Percentiles rank a stretch among this genome's conserved stretches.
Conservation (phyloP, 2,329 filamentous ascomycete genomes). For the Claviceps pazoutovae region DNA sequence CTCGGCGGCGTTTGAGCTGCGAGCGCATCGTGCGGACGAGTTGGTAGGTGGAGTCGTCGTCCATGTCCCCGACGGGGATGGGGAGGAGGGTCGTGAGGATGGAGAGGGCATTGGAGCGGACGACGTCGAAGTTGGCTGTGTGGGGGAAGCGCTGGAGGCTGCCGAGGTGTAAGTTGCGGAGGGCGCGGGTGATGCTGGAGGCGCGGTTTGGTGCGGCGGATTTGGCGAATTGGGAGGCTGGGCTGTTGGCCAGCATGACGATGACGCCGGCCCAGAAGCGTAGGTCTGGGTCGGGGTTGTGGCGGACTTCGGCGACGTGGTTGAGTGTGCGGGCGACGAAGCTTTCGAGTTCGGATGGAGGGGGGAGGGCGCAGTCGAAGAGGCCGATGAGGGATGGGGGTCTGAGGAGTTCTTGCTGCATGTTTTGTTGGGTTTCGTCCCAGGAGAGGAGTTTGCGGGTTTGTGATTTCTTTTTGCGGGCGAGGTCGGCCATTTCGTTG, state of each 20-base stretch:
- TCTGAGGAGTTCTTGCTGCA: constrained; percentile 3
- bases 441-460: neutral
- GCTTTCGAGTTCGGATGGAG: neutral
- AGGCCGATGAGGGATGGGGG: constrained; percentile 3
- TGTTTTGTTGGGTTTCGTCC: constrained; percentile 1
- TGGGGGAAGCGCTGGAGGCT: constrained; percentile 5
- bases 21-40: neutral
- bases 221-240: constrained; percentile 1
- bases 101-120: constrained; percentile 6
- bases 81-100: constrained; percentile 5
- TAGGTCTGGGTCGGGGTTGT: neutral
- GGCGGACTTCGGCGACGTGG: neutral
- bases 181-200: constrained; percentile 4
- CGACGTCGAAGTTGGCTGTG: constrained; percentile 6
- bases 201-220: neutral
- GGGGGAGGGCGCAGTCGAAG: neutral
- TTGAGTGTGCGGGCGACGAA: constrained; percentile 2
- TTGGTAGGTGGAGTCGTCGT: neutral
- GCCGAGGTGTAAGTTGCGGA: constrained; percentile 4
- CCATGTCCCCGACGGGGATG: constrained; percentile 6
- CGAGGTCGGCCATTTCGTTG: neutral
- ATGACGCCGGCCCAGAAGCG: constrained; percentile 4
- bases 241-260: constrained; percentile 3
- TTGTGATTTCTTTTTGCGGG: too few species aligned
- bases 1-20: constrained; percentile 1